Evolutionary conservation across 805 yeast genomes (phyloP), one percentile per base, ranked within the genome.

Genomic region (Hanseniaspora osmophila): DNA sequence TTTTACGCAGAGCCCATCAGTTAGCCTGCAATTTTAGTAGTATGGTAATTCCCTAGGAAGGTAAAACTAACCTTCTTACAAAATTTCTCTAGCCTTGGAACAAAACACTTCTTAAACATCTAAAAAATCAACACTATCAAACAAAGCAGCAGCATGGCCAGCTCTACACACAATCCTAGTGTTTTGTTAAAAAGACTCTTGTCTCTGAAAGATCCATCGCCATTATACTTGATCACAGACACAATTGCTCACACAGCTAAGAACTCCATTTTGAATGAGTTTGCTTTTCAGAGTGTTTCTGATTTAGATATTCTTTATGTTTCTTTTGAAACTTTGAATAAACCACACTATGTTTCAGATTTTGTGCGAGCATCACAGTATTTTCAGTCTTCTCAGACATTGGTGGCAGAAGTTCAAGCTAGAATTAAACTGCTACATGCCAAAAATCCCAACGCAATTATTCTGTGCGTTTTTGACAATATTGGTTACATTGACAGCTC

Each of bases 201-300:
- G 2, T 62, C 78, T 2, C 63, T 84, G 44, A 83, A 79, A 51
- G 97, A 92, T 54, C 61, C 62, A 18, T 73, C 90, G 0, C 94
- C 95, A 0, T 74, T 90, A 45, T 60, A 85, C 2, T 67, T 90
- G 4, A 66, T 82, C 3, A 56, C 74, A 9, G 97, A 92, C 58
- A 70, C 83, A 1, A 61, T 86, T 10, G 66, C 72, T 0, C 96
- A 88, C 59, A 75, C 92, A 0, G 75, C 86, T 0, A 52, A 63
- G 30, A 54, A 65, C 41, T 60, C 44, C 22, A 27, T 88, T 11
- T 55, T 84, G 1, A 56, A 63, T 27, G 96, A 86, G 56, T 68
- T 87, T 42, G 60, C 70, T 2, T 60, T 68, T 50, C 67, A 71
- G 54, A 11, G 57, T 62, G 3, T 64, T 64, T 3, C 63, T 78